Evolutionary conservation across 805 yeast genomes (phyloP).

Genomic region (Diddensiella caesifluorescens): DNA sequence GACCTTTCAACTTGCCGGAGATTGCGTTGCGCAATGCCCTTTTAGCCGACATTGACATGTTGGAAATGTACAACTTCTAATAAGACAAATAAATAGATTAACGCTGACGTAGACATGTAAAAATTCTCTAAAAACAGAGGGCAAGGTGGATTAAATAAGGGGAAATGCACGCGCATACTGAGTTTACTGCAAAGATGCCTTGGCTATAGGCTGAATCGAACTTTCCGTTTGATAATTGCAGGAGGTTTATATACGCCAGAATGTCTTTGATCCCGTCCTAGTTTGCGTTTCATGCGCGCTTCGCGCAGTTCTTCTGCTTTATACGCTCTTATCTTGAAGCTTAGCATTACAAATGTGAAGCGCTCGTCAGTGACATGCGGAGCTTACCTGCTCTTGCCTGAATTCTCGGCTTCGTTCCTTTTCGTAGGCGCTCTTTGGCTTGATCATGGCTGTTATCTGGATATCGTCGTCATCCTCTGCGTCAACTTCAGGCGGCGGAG

Average conservation of each 20-base stretch:
- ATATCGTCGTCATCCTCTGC: neutral
- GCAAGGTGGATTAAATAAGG: no score
- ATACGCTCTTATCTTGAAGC: neutral
- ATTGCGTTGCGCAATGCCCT: slow-evolving; percentile 18
- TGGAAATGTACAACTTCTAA: neutral
- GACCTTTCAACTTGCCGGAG: slow-evolving; percentile 3
- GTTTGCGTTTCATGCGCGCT: neutral
- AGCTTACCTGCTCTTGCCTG: neutral
- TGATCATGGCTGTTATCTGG: neutral
- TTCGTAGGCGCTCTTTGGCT: neutral
- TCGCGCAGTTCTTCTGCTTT: neutral
- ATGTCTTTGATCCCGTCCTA: neutral
- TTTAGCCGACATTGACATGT: slow-evolving; percentile 8
- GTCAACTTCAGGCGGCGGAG: neutral
- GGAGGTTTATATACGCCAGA: slow-evolving; percentile 1
- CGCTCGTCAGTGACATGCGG: neutral
- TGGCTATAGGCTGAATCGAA: no score
- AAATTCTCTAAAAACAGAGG: no score
- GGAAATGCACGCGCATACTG: no score
- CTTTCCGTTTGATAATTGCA: neutral
- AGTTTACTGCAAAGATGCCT: no score
- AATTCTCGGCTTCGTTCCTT: neutral
- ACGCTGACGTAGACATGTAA: no score
- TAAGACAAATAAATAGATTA: no score
- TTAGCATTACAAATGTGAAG: neutral